Base-by-base conservation (phyloP, 352 stramenopile genomes). In the Pythium graminicola region DNA sequence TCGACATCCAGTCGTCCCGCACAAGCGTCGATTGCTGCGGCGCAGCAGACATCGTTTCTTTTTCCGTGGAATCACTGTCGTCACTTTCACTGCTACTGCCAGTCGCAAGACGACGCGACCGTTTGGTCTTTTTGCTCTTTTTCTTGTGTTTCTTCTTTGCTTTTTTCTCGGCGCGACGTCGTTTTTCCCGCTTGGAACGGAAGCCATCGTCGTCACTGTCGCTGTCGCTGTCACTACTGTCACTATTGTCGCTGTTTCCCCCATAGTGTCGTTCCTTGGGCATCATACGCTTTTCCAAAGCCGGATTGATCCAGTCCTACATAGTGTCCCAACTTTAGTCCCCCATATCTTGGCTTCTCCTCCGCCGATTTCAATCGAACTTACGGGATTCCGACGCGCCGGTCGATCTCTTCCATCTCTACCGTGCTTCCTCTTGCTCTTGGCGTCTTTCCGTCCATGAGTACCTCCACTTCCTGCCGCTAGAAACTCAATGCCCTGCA, bases 1-100 rank as follows among this genome's bases (percentile, higher is more conserved):
- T 91, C 0, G 59, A 51, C 82, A 91, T 93, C 82, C 82, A 93
- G 23, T 89, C 82, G 29, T 93, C 78, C 26, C 78, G 76, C 23
- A 60, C 43, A 6, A 90, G 42, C 27, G 60, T 54, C n/a, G 47
- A 49, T 7, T 47, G 19, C 1, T 19, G 22, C 14, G 16, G 14
- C 16, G 19, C n/a, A 42, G 17, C 35, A 38, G 31, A 36, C 31
- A 14, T 36, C 31, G 31, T 36, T 14, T 36, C 14, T 14, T 14
- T 14, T 36, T 40, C 46, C 10, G 24, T 11, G 3, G 22, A 27
- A 43, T 47, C 59, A 33, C 28, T 54, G 28, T 51, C 50, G 19
- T 22, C 33, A 5, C 39, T 45, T 14, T 57, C 54, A 50, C 57
- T 44, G 24, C 55, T 70, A n/a, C 49, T 67, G 2, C 59, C 58